Evolutionary conservation across 2,329 filamentous ascomycete species (phyloP).

Genomic region (Colletotrichum filicis): DNA sequence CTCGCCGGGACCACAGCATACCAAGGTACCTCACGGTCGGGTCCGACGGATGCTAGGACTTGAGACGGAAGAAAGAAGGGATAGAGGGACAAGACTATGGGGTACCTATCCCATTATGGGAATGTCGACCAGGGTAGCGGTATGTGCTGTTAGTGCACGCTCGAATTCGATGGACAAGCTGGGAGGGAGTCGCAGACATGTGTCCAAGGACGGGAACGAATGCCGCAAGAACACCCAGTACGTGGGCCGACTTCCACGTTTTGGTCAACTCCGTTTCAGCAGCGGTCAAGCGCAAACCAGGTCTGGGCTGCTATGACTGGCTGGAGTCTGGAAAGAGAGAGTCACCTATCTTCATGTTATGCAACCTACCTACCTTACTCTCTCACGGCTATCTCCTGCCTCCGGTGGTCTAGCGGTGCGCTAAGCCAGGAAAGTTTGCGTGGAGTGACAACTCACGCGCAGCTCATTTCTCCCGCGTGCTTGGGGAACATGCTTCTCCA

Average conservation of each 20-base stretch:
- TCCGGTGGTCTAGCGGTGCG: background rate
- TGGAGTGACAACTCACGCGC: background rate
- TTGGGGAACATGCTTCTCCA: background rate
- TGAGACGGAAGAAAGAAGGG: background rate
- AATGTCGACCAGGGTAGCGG: background rate
- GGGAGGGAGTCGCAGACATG: background rate
- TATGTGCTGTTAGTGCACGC: background rate
- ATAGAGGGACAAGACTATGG: background rate
- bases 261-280: slow-evolving; percentile 17
- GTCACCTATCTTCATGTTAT: background rate
- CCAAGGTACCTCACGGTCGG: background rate
- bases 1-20: background rate
- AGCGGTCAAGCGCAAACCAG: slow-evolving; percentile 9
- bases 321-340: background rate
- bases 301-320: slow-evolving; percentile 5
- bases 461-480: background rate
- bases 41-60: background rate
- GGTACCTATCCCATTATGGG: background rate
- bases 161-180: background rate
- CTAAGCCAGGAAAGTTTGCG: background rate
- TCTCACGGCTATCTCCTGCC: background rate
- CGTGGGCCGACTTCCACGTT: background rate
- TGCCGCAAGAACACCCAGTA: background rate
- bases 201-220: background rate
- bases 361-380: background rate